Percentiles rank a stretch among this genome's conserved stretches.
These are phyloP conservation scores for Yarrowia bubula DNA, from an alignment of 805 yeast genomes.

Conservation along the genomic window DNA sequence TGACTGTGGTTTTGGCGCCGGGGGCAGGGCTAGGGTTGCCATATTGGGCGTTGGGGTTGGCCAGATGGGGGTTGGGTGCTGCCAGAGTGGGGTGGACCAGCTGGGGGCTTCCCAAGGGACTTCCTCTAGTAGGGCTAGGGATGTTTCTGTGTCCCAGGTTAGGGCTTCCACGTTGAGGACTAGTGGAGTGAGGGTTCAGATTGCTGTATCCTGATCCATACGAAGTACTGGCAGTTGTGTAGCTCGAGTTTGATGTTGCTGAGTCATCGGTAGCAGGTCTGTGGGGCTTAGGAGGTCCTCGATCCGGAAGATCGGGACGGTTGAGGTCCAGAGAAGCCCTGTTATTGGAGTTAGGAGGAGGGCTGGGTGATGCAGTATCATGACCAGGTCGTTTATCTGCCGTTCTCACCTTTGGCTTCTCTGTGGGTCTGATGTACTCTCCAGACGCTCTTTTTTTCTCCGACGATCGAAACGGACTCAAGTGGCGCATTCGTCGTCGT, in stretches of 20 bases:
- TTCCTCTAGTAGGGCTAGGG: neutral
- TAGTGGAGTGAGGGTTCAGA: neutral
- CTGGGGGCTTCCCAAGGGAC: neutral
- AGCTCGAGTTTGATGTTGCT: neutral
- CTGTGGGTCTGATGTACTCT: neutral
- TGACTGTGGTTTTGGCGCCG: neutral
- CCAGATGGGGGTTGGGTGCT: neutral
- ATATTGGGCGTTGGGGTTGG: neutral
- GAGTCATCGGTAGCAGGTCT: constrained; percentile 3
- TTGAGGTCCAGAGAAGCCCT: neutral
- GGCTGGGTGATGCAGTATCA: neutral
- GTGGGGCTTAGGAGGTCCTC: neutral
- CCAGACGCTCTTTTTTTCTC: neutral
- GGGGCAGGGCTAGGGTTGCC: neutral
- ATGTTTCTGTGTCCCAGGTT: neutral
- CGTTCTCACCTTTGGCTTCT: neutral
- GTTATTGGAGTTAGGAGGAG: constrained; percentile 1
- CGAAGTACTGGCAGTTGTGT: neutral
- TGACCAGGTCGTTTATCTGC: neutral
- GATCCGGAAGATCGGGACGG: constrained; percentile 2
- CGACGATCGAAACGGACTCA: constrained; percentile 6
- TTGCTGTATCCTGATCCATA: neutral
- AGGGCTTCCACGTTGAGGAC: neutral
- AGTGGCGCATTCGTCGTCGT: constrained; percentile 2
- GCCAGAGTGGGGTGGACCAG: neutral